Base-by-base conservation (phyloP, 352 stramenopile species). In the Pythium coloratum region DNA sequence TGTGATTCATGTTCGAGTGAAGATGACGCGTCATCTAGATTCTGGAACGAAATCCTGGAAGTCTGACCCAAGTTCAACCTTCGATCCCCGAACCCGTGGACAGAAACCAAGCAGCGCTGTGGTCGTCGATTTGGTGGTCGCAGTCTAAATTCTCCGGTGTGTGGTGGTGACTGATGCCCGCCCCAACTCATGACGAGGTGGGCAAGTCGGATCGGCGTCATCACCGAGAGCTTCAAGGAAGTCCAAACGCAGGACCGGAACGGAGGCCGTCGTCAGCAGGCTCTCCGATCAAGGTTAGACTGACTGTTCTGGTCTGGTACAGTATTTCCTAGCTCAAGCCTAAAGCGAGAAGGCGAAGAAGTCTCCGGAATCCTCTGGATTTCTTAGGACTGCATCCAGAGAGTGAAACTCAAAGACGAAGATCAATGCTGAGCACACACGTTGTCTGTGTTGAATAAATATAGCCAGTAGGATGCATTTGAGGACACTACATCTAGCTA, bases 121-220 rank as follows among this genome's bases (percentile, higher is more conserved):
- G 18, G 49, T 12, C 24, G 28, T 6, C 50, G 53, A 38, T 66
- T 66, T 66, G 59, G 59, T 66, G 59, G 59, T 66, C 59, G 59
- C 59, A 32, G 12, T 12, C 20, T 24, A 24, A 24, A 24, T 24
- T 44, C 36, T 44, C 36, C 36, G 36, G 36, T 44, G 36, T 44
- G 36, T 44, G 33, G 33, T 38, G 33, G 33, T 1, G 36, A 44
- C 36, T 44, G 36, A 44, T 44, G 36, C 36, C 36, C 2, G 6
- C 36, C 36, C 36, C 36, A 12, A 44, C 36, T 14, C 36, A 44
- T 66, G 59, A 65, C 59, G 46, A 30, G 38, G 32, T 49, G n/a
- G 9, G 8, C 16, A n/a, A 14, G 10, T 4, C 18, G 14, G 13
- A 55, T 38, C 59, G 47, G 47, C 47, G 59, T 65, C 59, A 65